Base-by-base conservation (phyloP, 176 grass and related monocot species). In the Luzula sylvatica region DNA sequence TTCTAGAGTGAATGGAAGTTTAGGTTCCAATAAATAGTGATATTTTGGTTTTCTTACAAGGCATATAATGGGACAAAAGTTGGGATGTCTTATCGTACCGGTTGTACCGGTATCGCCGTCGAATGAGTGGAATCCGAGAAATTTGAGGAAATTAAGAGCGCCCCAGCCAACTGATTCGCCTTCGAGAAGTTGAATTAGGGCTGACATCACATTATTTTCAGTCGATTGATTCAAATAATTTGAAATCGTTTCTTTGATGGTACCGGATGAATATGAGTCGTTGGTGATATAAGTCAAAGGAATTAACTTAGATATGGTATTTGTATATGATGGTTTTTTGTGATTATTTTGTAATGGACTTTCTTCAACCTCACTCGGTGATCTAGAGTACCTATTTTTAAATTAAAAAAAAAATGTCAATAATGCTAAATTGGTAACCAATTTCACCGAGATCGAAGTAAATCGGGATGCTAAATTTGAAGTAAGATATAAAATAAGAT, bases 31-130 rank as follows among this genome's bases (percentile, higher is more conserved):
- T 69, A 95, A 50, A 61, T 87, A 95, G 24, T 45, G 62, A 53
- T 51, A 81, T 38, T 64, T 48, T 14, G 55, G 43, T 78, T 73
- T 45, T 75, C 83, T 72, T 72, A 95, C 14, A 53, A 95, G 22
- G 55, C 76, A 72, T 72, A 95, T 65, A 47, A 87, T 25, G 56
- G 88, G 83, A 73, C 66, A 81, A 27, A 95, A 83, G 59, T 87
- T 87, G 28, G 88, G 83, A 67, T 95, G 83, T 48, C 83, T 75
- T 66, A 95, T 69, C 71, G 43, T 38, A 20, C 72, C 72, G 56
- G 62, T 65, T 49, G 49, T 45, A 73, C 65, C 52, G 40, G 69
- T 65, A 40, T 69, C 80, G 81, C 39, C 42, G 20, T 84, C 66
- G 2, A 75, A 84, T 72, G 76, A 58, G 39, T 74, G 73, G 75